Base-by-base conservation (phyloP, 306 rosid genomes). In the Lithocarpus polystachyus region DNA sequence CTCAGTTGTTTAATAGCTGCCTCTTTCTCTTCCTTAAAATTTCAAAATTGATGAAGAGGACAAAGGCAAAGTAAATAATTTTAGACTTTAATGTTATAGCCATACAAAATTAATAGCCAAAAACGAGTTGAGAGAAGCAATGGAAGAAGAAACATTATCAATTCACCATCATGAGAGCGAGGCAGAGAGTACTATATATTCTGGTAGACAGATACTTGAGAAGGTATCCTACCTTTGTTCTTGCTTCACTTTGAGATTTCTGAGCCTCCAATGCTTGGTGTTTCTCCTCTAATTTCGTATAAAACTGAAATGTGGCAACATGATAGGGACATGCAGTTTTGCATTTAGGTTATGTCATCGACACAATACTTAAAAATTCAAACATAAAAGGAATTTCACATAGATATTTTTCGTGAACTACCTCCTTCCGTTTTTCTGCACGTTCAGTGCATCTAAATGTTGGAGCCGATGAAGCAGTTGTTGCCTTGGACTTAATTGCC, bases 391-490 rank as follows among this genome's bases (percentile, higher is more conserved):
- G 20, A 77, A 68, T 71, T 73, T 9, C 75, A 73, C 61, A 68
- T 10, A 45, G 73, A 68, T 18, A 82, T 75, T 60, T 72, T 33
- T 61, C n/a, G 62, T 56, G 28, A 20, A 18, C 56, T 83, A 96
- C 98, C 99, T 96, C 97, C 89, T 74, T 96, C 56, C 99, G 89
- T 81, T 88, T 96, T 83, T 96, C 93, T 31, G 99, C 98, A 52
- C 98, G 98, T 68, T 91, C 86, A 35, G 91, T 86, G 80, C 90
- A 85, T 80, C 91, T 88, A 80, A 96, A 93, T 15, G 80, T 18
- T 72, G 99, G 99, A 77, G 93, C 96, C 45, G 94, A 88, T 77
- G 96, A 94, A 81, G 79, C 88, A 72, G 87, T 86, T 65, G 87
- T 86, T 65, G 84, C 65, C 87, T 87, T 85, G 74, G 87, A 80